Conservation (phyloP, 2,329 filamentous ascomycete genomes). For the Colletotrichum sojae region DNA sequence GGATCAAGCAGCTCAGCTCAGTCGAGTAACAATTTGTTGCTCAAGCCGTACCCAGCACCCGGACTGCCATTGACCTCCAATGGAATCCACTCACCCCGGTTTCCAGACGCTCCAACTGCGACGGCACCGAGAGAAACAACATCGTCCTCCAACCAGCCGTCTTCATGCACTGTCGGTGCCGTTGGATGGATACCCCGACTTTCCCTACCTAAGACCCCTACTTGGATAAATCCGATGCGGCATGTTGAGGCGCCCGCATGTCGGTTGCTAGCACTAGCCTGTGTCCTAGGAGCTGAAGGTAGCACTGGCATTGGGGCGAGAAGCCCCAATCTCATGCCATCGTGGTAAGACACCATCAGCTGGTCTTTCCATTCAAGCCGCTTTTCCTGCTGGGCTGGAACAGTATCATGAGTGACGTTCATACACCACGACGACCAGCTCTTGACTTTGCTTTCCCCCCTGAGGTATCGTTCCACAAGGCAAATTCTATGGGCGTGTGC, state of each 20-base stretch:
- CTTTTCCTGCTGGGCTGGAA: slow-evolving; percentile 11
- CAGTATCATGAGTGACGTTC: neutral
- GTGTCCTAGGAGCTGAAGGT: slow-evolving; percentile 13
- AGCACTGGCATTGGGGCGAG: slow-evolving; percentile 25
- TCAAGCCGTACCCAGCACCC: too few relatives aligned
- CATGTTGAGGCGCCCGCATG: slow-evolving; percentile 19
- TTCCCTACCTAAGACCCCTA: neutral
- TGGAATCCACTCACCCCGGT: too few relatives aligned
- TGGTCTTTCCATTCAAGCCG: slow-evolving; percentile 26
- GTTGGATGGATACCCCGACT: too few relatives aligned
- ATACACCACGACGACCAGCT: neutral
- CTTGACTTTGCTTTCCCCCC: too few relatives aligned
- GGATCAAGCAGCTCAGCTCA: neutral
- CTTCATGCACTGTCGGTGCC: neutral
- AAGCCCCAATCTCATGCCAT: slow-evolving; percentile 23
- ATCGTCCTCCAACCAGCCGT: neutral
- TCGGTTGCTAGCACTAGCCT: slow-evolving; percentile 6
- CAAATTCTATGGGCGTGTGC: too few relatives aligned
- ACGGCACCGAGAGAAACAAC: neutral
- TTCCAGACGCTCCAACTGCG: neutral
- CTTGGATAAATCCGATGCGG: slow-evolving; percentile 2
- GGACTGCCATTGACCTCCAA: too few relatives aligned
- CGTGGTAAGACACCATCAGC: slow-evolving; percentile 37
- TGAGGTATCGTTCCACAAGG: too few relatives aligned
- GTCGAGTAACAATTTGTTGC: neutral